phyloP scores from a whole-genome alignment of 805 yeast species.

The Myxozyma melibiosi region DNA sequence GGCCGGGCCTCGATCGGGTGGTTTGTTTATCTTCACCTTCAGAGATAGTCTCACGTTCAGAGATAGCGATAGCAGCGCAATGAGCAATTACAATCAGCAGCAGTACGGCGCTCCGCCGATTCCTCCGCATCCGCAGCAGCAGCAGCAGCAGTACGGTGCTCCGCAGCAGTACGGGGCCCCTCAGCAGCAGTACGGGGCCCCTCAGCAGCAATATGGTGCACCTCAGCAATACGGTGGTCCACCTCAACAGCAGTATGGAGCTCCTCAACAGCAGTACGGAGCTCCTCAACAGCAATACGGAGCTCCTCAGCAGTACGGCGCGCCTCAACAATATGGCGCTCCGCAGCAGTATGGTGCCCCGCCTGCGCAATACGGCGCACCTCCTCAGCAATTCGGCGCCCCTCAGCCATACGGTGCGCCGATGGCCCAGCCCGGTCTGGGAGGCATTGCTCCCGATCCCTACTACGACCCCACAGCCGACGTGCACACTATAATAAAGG shows the following conservation, averaged over 20 bases:
- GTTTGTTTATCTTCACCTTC: too few species aligned
- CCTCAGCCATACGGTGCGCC: background rate
- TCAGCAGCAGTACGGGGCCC: constrained; percentile 4
- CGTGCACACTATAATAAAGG: constrained; percentile 27
- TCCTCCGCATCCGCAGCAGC: background rate
- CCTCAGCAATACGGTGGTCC: constrained; percentile 4
- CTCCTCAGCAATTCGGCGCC: background rate
- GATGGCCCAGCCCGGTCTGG: too few species aligned
- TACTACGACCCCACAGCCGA: constrained; percentile 31
- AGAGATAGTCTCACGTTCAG: too few species aligned
- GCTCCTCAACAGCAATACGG: constrained; percentile 8
- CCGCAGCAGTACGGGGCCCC: background rate
- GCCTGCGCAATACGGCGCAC: background rate
- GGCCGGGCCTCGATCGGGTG: too few species aligned
- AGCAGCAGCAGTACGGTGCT: background rate
- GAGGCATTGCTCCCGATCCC: constrained; percentile 12
- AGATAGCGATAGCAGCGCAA: too few species aligned
- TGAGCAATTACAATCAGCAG: constrained; percentile 1
- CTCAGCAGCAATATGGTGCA: constrained; percentile 3
- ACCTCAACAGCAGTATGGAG: constrained; percentile 10
- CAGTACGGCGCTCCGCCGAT: constrained; percentile 1
- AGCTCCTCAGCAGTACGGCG: constrained; percentile 5
- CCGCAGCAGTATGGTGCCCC: constrained; percentile 6
- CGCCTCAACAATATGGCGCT: background rate
- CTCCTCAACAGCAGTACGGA: constrained; percentile 12